These are phyloP conservation scores for Kodamaea jinghongensis DNA, from an alignment of 805 yeast species.

Conservation along the genomic window DNA sequence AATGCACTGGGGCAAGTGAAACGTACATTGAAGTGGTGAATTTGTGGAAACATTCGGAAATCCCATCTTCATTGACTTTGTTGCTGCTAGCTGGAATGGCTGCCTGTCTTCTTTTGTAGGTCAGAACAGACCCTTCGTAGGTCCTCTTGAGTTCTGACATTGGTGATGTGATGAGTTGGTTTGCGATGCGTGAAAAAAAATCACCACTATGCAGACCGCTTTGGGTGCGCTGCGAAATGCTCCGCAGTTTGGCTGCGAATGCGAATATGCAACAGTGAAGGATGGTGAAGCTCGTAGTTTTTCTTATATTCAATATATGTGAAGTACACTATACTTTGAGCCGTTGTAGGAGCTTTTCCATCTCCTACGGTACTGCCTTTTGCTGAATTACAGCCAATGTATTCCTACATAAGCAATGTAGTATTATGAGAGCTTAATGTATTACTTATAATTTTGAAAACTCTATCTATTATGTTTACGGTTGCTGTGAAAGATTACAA, in stretches of 20 bases:
- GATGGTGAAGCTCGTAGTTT: too few species aligned
- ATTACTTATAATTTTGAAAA: too few species aligned
- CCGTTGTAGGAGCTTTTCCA: too few species aligned
- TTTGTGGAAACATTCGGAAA: slow-evolving; percentile 67
- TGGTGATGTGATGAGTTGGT: not conserved
- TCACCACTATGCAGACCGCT: slow-evolving; percentile 1
- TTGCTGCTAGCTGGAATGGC: slow-evolving; percentile 32
- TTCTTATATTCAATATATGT: too few species aligned
- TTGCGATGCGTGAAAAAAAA: slow-evolving; percentile 9
- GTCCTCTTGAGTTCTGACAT: slow-evolving; percentile 9
- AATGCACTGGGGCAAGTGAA: slow-evolving; percentile 82
- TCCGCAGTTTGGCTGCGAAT: slow-evolving; percentile 6
- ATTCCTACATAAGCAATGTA: too few species aligned
- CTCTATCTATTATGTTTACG: too few species aligned
- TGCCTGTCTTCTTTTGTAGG: slow-evolving; percentile 17
- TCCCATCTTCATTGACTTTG: slow-evolving; percentile 40
- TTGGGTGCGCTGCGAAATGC: slow-evolving; percentile 1
- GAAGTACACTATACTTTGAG: too few species aligned
- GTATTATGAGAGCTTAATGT: too few species aligned
- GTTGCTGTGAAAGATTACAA: too few species aligned
- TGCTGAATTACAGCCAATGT: too few species aligned
- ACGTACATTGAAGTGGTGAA: slow-evolving; percentile 66
- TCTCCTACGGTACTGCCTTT: too few species aligned
- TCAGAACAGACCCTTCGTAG: slow-evolving; percentile 4
- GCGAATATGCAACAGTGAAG: too few species aligned